Evolutionary conservation across 2,329 filamentous ascomycete species (phyloP).

Genomic region (Trichoderma sp.): DNA sequence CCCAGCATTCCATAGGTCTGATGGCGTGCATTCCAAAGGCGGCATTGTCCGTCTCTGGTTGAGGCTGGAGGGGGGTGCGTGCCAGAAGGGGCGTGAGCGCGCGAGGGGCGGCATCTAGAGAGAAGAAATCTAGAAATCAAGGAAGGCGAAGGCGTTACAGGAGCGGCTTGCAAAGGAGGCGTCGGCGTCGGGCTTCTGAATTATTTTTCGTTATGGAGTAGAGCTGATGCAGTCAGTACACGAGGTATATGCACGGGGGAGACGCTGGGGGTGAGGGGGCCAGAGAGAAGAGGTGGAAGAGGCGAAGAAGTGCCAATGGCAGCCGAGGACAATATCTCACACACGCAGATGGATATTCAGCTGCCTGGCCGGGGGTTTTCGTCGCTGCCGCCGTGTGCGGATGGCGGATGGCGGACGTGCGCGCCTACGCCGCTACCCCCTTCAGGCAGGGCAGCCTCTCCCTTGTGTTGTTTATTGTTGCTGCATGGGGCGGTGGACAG

Average conservation of each 20-base stretch:
- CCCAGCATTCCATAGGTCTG: constrained; percentile 41
- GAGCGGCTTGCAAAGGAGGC: not conserved
- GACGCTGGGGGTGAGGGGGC: constrained; percentile 3
- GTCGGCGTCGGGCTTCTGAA: not conserved
- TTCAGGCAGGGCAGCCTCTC: not conserved
- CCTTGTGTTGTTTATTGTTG: constrained; percentile 2
- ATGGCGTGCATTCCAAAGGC: constrained; percentile 37
- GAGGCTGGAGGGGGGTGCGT: constrained; percentile 38
- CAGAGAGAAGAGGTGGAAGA: not conserved
- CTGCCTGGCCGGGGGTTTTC: constrained; percentile 8
- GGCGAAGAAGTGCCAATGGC: not conserved
- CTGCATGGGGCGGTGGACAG: constrained; percentile 1
- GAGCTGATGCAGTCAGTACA: not conserved
- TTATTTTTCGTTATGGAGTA: not conserved
- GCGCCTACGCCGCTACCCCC: constrained; percentile 4
- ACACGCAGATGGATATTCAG: constrained; percentile 2
- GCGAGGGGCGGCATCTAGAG: not conserved
- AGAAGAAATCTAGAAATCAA: not conserved
- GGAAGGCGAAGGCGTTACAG: not conserved
- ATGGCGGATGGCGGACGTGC: constrained; percentile 12
- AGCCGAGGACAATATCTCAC: not conserved
- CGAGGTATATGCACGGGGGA: constrained; percentile 4
- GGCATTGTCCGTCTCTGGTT: constrained; percentile 43
- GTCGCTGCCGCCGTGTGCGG: constrained; percentile 7
- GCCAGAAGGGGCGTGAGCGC: not conserved